Evolutionary conservation across 305 asterid genomes (phyloP), one percentile per base, ranked within the genome.

Genomic region (Solanum chacoense): DNA sequence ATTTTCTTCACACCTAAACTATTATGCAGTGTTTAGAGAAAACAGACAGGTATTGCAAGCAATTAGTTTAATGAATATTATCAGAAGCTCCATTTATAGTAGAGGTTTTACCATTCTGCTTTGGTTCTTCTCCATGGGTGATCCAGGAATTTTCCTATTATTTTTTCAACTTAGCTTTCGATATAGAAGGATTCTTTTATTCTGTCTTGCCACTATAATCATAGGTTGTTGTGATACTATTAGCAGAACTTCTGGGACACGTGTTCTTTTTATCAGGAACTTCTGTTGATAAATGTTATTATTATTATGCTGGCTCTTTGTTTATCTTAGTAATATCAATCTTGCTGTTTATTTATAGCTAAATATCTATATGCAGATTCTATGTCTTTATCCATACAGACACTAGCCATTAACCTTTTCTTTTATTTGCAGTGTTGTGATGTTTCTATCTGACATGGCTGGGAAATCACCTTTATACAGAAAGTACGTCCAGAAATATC

Each of bases 381-480:
- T 42, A 1, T 40, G 69, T 14, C 69, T 80, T 42, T 42, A 38
- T 20, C 67, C 37, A 28, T 80, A 16, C 10, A 81, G 72, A 29
- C 1, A 28, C 55, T 74, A n/a, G 31, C 29, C 85, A 1, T 59
- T 93, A 91, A 91, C 87, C 73, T 88, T 90, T 88, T 59, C 74
- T 91, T 90, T 88, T 88, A 74, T 89, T 85, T 93, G 96, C 99
- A 98, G 99, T 94, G 95, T 98, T 87, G 92, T 91, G 75, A 93
- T 94, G 89, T 95, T 98, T 93, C 95, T 96, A 73, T 96, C 99
- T 80, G 99, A 98, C 92, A 98, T 98, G 99, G 90, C 98, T 78
- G 99, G 99, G 91, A 95, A 90, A 93, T 92, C 98, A 37, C 99
- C 99, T 87, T 88, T 98, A 92, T 98, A 98, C 93, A 94, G 93